A percentile compares a stretch with the other conserved stretches of the same genome.
phyloP scores from a whole-genome alignment of 345 rosid species.

The Aurinia saxatilis region DNA sequence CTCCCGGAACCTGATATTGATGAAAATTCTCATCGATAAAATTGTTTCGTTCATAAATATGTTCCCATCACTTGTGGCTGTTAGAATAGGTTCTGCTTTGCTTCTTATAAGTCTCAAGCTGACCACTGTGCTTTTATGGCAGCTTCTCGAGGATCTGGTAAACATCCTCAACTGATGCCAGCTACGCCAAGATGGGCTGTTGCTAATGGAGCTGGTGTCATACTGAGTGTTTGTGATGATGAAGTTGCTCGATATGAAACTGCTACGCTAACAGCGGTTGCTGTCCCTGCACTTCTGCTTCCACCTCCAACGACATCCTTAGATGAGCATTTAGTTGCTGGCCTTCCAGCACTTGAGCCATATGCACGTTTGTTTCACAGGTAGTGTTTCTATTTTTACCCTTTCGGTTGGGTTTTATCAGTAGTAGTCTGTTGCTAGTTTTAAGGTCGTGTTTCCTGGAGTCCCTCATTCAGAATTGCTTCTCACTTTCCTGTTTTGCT shows the following conservation, averaged over 20 bases:
- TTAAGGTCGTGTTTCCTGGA: constrained; percentile 2
- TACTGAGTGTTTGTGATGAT: constrained; percentile 93
- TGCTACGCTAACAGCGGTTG: constrained; percentile 86
- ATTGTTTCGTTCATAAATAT: background rate
- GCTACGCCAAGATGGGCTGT: constrained; percentile 98
- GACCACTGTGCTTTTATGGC: constrained; percentile 31
- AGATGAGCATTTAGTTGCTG: constrained; percentile 97
- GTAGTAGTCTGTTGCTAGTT: background rate
- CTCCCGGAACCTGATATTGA: background rate
- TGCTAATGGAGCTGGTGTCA: constrained; percentile 98
- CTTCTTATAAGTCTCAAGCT: constrained; percentile 5
- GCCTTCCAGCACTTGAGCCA: constrained; percentile 97
- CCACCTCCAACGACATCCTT: constrained; percentile 95
- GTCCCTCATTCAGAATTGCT: background rate
- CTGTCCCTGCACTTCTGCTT: constrained; percentile 96
- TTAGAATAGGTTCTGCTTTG: constrained; percentile 1
- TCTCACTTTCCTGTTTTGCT: constrained; percentile 17
- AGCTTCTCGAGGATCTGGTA: constrained; percentile 91
- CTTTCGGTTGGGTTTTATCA: background rate
- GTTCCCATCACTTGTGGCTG: background rate
- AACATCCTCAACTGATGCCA: constrained; percentile 93
- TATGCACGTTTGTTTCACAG: constrained; percentile 92
- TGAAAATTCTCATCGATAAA: background rate
- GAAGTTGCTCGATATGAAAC: constrained; percentile 97
- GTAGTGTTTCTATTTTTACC: constrained; percentile 31